Conservation (phyloP, 768 basidiomycete species). For the Lactarius vividus region DNA sequence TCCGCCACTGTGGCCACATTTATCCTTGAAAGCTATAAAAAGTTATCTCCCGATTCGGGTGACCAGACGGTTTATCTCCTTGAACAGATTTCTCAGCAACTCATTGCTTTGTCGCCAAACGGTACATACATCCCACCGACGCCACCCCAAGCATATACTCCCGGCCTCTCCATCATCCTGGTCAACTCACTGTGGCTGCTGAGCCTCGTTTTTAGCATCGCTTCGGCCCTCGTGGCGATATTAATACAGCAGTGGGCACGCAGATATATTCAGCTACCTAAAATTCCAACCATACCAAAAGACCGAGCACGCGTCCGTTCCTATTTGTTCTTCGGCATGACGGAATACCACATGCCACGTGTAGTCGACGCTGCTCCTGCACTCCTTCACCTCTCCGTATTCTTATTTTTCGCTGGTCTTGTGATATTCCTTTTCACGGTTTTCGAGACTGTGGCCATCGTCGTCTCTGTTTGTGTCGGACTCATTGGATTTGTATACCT, state of each 20-base stretch:
- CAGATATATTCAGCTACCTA: slow-evolving; percentile 26
- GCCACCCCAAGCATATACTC: not conserved
- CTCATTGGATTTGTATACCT: slow-evolving; percentile 19
- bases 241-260: slow-evolving; percentile 25
- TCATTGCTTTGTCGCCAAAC: slow-evolving; percentile 1
- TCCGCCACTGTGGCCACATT: slow-evolving; percentile 27
- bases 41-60: slow-evolving; percentile 19
- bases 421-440: slow-evolving; percentile 42
- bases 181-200: slow-evolving; percentile 25
- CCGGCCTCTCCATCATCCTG: slow-evolving; percentile 2
- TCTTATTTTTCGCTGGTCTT: slow-evolving; percentile 49
- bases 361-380: slow-evolving; percentile 44
- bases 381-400: slow-evolving; percentile 47
- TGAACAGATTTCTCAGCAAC: slow-evolving; percentile 19
- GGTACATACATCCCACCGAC: not conserved
- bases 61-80: slow-evolving; percentile 8
- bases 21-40: slow-evolving; percentile 27
- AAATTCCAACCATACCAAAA: slow-evolving; percentile 30
- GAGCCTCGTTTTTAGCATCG: slow-evolving; percentile 23
- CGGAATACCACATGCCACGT: slow-evolving; percentile 39
- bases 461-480: slow-evolving; percentile 10
- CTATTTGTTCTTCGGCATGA: slow-evolving; percentile 39
- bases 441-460: slow-evolving; percentile 21
- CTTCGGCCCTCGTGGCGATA: slow-evolving; percentile 19
- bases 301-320: slow-evolving; percentile 41